Percentiles rank a stretch among this genome's conserved stretches.
Conservation (phyloP, 1,284 basidiomycete genomes). For the Pulchroboletus neoregius region DNA sequence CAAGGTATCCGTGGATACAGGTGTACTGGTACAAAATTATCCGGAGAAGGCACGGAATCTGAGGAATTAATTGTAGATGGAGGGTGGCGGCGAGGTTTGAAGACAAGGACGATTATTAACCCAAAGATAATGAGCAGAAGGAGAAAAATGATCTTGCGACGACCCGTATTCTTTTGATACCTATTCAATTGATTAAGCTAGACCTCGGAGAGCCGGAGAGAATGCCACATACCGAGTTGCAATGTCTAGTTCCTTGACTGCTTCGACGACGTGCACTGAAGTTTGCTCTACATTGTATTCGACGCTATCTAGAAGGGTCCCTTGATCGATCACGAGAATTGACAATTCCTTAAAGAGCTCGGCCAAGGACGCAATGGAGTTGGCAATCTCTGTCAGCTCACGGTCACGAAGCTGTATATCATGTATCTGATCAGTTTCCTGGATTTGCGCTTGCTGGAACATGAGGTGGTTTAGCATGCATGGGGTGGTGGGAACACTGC, state of each 20-base stretch:
- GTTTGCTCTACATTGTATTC: slow-evolving; percentile 98
- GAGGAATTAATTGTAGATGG: slow-evolving; percentile 24
- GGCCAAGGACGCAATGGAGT: slow-evolving; percentile 87
- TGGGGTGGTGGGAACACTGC: slow-evolving; percentile 6
- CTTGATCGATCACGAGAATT: slow-evolving; percentile 94
- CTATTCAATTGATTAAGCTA: slow-evolving; percentile 38
- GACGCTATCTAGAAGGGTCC: slow-evolving; percentile 92
- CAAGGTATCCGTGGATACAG: slow-evolving; percentile 35
- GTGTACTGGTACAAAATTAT: slow-evolving; percentile 32
- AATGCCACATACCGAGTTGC: slow-evolving; percentile 65
- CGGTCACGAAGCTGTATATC: slow-evolving; percentile 65
- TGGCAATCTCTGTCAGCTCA: slow-evolving; percentile 89
- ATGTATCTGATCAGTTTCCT: slow-evolving; percentile 36
- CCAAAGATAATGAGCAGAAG: slow-evolving; percentile 87
- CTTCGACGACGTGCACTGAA: slow-evolving; percentile 74
- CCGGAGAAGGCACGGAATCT: slow-evolving; percentile 17
- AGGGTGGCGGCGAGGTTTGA: slow-evolving; percentile 64
- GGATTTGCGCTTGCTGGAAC: slow-evolving; percentile 38
- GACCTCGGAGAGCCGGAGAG: not conserved
- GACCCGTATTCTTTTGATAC: slow-evolving; percentile 90
- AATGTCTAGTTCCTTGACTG: slow-evolving; percentile 79
- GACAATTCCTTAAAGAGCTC: slow-evolving; percentile 96
- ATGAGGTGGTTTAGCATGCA: slow-evolving; percentile 19
- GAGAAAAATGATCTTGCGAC: slow-evolving; percentile 90
- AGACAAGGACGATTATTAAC: slow-evolving; percentile 74